Percentiles rank a stretch among this genome's conserved stretches.
Evolutionary conservation across 345 rosid species (phyloP).

Genomic region (Acer saccharum): DNA sequence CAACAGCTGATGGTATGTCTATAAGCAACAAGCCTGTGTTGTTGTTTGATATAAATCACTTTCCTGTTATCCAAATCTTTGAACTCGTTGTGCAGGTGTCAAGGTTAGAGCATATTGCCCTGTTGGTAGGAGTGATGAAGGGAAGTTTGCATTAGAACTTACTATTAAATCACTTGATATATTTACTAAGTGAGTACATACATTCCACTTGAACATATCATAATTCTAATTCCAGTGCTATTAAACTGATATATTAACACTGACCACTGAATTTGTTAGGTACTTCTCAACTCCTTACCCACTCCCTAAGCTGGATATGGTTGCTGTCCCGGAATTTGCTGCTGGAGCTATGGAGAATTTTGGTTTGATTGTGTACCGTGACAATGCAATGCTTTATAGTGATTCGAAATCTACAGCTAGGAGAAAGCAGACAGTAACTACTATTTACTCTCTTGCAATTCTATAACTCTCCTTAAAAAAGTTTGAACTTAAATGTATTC

Average conservation of each 20-base stretch:
- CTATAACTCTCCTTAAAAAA: too few relatives aligned
- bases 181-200: constrained; percentile 31
- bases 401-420: constrained; percentile 36
- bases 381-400: constrained; percentile 34
- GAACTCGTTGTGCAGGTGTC: too few relatives aligned
- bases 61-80: too few relatives aligned
- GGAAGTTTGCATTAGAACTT: constrained; percentile 36
- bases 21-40: too few relatives aligned
- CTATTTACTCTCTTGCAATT: too few relatives aligned
- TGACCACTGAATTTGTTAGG: neutral
- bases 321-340: constrained; percentile 44
- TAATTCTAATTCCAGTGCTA: neutral
- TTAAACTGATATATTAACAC: neutral
- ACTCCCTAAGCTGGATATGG: constrained; percentile 49
- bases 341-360: constrained; percentile 53
- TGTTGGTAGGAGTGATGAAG: neutral
- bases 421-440: constrained; percentile 35
- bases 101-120: too few relatives aligned
- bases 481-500: neutral
- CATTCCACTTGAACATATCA: neutral
- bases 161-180: constrained; percentile 44
- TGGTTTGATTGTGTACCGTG: constrained; percentile 43
- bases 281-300: constrained; percentile 30
- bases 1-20: neutral
- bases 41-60: too few relatives aligned